Conservation (phyloP, 257 asterid genomes). For the Anisodus acutangulus region DNA sequence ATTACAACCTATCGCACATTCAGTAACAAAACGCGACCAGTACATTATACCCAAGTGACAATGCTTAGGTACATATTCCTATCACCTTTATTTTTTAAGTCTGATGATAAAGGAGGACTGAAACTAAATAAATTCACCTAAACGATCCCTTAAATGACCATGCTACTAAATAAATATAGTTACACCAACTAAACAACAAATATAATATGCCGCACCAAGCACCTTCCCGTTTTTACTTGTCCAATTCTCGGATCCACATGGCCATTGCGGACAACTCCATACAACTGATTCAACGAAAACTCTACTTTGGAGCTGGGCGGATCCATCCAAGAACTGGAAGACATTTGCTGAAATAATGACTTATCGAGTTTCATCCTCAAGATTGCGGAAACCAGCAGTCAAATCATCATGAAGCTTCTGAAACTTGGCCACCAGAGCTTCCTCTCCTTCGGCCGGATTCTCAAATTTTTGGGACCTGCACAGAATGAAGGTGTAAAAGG, state of each 20-base stretch:
- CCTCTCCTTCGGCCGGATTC: constrained; percentile 99
- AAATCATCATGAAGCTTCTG: constrained; percentile 88
- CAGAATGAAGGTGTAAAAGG: background rate
- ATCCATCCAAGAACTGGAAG: background rate
- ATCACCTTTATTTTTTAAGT: constrained; percentile 19
- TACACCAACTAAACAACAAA: background rate
- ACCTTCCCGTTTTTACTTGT: background rate
- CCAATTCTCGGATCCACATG: constrained; percentile 3
- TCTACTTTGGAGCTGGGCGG: background rate
- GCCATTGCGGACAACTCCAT: background rate
- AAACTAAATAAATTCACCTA: background rate
- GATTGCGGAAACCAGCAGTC: constrained; percentile 93
- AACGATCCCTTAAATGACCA: background rate
- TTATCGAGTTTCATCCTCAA: constrained; percentile 92
- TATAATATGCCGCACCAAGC: background rate
- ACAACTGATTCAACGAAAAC: background rate
- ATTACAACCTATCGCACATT: background rate
- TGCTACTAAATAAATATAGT: background rate
- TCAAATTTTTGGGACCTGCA: constrained; percentile 97
- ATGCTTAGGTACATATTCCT: background rate
- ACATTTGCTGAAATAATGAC: background rate
- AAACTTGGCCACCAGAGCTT: constrained; percentile 65
- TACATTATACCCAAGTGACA: background rate
- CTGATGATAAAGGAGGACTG: background rate
- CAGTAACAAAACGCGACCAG: background rate